Evolutionary conservation across 768 basidiomycete genomes (phyloP).

Genomic region (Naganishia friedmannii): DNA sequence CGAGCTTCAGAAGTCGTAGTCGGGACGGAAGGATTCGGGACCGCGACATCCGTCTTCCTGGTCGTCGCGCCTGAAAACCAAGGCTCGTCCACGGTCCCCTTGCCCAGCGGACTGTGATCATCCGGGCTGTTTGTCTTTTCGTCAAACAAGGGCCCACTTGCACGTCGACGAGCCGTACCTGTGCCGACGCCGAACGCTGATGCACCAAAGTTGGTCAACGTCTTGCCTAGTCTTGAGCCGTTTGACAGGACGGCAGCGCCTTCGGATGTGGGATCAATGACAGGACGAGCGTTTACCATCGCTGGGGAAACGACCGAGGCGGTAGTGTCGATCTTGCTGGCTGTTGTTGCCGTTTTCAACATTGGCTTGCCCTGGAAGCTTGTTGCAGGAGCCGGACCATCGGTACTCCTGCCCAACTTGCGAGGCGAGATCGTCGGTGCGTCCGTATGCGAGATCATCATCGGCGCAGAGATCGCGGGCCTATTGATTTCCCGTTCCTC

Average conservation of each 20-base stretch:
- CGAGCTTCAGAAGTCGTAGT: neutral
- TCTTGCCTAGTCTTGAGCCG: neutral
- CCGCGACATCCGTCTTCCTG: neutral
- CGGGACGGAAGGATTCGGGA: neutral
- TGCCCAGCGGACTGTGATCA: neutral
- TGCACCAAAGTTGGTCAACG: neutral
- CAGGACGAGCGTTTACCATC: neutral
- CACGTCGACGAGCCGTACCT: neutral
- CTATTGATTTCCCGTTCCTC: constrained; percentile 18
- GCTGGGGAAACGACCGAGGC: neutral
- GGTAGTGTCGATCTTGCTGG: neutral
- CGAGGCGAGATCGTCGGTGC: neutral
- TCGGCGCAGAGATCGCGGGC: constrained; percentile 33
- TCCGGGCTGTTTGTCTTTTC: neutral
- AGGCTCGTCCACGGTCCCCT: neutral
- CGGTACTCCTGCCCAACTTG: neutral
- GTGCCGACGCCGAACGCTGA: neutral
- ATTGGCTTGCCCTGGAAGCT: neutral
- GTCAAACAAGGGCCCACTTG: neutral
- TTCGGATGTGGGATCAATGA: neutral
- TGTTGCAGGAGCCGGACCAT: neutral
- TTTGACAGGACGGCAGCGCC: neutral
- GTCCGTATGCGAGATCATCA: constrained; percentile 29
- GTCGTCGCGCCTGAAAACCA: neutral
- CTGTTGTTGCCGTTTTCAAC: neutral